Evolutionary conservation across 148 eudicot genomes (phyloP).

Genomic region (Spergularia bocconei): DNA sequence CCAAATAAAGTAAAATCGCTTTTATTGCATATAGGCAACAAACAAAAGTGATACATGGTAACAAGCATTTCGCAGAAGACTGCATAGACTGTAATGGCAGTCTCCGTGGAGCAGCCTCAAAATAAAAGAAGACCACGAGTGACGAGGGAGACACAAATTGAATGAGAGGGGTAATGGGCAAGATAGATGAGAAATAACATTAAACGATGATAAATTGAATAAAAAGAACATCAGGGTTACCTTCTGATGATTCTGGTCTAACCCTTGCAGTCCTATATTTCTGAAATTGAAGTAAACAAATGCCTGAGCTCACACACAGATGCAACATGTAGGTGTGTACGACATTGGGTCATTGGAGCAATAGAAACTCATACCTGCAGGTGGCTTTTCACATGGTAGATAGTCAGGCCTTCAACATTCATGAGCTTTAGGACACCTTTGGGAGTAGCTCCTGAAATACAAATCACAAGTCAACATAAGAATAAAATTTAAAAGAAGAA

Average conservation of each 20-base stretch:
- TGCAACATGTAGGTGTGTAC: not conserved
- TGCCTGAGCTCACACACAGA: constrained; percentile 10
- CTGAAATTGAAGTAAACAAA: constrained; percentile 39
- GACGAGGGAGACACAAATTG: not conserved
- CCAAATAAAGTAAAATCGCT: too few relatives aligned
- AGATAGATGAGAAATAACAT: not conserved
- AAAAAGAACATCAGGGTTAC: constrained; percentile 25
- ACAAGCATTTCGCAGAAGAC: not conserved
- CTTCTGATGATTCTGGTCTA: constrained; percentile 78
- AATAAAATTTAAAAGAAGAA: too few relatives aligned
- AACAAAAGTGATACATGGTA: not conserved
- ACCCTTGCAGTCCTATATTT: constrained; percentile 85
- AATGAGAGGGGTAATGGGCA: not conserved
- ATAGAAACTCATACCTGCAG: constrained; percentile 49
- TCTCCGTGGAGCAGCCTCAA: not conserved
- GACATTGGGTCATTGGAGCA: not conserved
- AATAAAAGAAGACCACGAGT: not conserved
- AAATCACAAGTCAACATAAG: constrained; percentile 8
- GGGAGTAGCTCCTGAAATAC: constrained; percentile 69
- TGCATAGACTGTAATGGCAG: not conserved
- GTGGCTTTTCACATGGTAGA: constrained; percentile 86
- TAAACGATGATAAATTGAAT: not conserved
- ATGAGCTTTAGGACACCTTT: constrained; percentile 70
- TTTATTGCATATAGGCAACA: not conserved
- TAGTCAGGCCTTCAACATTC: constrained; percentile 74